Base-by-base conservation (phyloP, 495 filamentous ascomycete species). In the Talaromyces adpressus region DNA sequence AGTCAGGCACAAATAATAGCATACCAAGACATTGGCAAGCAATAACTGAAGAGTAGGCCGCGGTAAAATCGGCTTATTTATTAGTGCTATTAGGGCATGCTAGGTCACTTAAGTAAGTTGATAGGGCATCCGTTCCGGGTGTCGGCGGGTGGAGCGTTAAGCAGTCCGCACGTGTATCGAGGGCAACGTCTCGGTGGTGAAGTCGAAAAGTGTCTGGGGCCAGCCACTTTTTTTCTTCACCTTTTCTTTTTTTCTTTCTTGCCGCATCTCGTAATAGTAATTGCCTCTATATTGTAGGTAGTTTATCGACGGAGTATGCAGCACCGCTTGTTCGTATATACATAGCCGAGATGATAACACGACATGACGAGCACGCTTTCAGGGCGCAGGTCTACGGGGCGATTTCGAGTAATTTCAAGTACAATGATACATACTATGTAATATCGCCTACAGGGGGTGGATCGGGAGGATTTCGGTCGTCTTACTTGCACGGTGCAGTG, bases 91-190 rank as follows among this genome's bases (percentile, higher is more conserved):
- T 56, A 56, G 20, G 22, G 20, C 9, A 9, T 5, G 12, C 20
- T 56, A 16, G 23, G 51, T 53, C 23, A 25, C 9, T 29, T 22
- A 22, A 4, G 3, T 3, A 7, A 25, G 23, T 53, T 53, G 49
- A 53, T 53, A 53, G 23, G 23, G 49, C 49, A 20, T 9, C 7
- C 18, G 49, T 22, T 53, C 23, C 49, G 49, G 49, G 49, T 9
- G 11, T 53, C 23, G 49, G 23, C 49, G 49, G 47, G 49, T n/a
- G 18, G 49, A 25, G 23, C 18, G 49, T 41, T 41, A 41, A 41
- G 36, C 36, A 41, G 36, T 20, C n/a, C 23, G 52, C 52, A 56
- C 52, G 52, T 56, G 52, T 56, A 56, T 56, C 52, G 22, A 56
- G 22, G 22, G 23, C 52, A 20, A 18, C 29, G 27, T 56, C 27